A percentile compares a stretch with the other conserved stretches of the same genome.
Evolutionary conservation across 495 filamentous ascomycete genomes (phyloP).

Genomic region (Penicillium daleae): DNA sequence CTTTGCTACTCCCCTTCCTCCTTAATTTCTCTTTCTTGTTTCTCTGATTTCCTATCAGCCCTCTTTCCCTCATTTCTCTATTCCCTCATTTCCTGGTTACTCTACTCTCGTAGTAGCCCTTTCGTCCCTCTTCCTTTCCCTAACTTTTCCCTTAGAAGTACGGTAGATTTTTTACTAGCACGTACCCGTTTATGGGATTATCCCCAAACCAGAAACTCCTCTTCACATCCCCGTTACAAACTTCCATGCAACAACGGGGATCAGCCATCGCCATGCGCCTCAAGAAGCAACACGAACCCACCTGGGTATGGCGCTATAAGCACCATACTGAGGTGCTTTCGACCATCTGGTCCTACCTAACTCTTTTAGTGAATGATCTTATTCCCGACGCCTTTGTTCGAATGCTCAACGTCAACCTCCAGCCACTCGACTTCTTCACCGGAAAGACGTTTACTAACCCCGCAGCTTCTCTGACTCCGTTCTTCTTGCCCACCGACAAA

Average conservation of each 20-base stretch:
- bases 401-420: background rate
- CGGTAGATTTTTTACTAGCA: background rate
- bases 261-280: background rate
- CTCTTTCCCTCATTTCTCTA: background rate
- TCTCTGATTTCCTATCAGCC: background rate
- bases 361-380: background rate
- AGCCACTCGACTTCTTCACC: background rate
- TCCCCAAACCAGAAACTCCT: background rate
- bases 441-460: background rate
- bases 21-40: background rate
- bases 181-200: background rate
- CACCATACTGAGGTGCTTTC: background rate
- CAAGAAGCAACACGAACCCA: background rate
- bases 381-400: background rate
- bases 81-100: too few relatives aligned
- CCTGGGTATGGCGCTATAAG: background rate
- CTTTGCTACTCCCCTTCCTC: background rate
- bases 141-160: background rate
- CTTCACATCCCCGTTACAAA: background rate
- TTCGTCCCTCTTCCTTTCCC: too few relatives aligned
- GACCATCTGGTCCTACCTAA: background rate
- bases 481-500: background rate
- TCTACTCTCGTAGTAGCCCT: too few relatives aligned
- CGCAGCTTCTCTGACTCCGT: background rate
- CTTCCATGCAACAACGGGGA: background rate